phyloP scores from a whole-genome alignment of 441 rosid genomes.

The Bruguiera hainesii region DNA sequence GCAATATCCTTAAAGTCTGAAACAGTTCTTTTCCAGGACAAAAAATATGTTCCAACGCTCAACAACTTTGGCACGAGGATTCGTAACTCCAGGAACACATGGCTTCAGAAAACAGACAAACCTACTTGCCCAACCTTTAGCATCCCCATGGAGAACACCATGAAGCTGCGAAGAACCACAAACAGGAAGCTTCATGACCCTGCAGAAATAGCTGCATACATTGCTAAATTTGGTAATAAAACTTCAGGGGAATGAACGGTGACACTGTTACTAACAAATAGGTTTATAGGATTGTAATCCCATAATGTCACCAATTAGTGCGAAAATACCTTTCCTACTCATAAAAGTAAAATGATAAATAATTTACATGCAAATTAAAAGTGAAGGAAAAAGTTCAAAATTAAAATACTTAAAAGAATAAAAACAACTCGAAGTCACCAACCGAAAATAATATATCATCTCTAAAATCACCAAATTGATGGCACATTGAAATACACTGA shows the following conservation, averaged over 20 bases:
- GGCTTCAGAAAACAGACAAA: slow-evolving; percentile 33
- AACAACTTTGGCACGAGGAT: slow-evolving; percentile 70
- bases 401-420: too few relatives aligned
- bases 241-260: not conserved
- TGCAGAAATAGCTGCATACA: not conserved
- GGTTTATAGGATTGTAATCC: not conserved
- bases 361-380: too few relatives aligned
- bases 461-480: too few relatives aligned
- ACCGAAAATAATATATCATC: too few relatives aligned
- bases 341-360: too few relatives aligned
- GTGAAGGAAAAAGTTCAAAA: too few relatives aligned
- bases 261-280: not conserved
- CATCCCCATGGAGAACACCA: slow-evolving; percentile 66
- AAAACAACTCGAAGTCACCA: too few relatives aligned
- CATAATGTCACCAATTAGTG: not conserved
- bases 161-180: slow-evolving; percentile 45
- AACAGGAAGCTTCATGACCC: slow-evolving; percentile 18
- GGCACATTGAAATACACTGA: too few relatives aligned
- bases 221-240: not conserved
- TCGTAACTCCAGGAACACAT: slow-evolving; percentile 65
- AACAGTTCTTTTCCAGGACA: slow-evolving; percentile 16
- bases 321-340: too few relatives aligned
- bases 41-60: slow-evolving; percentile 69
- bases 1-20: too few relatives aligned
- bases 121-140: slow-evolving; percentile 77